Base-by-base conservation (phyloP, 2,329 filamentous ascomycete species). In the Zalaria sp. region DNA sequence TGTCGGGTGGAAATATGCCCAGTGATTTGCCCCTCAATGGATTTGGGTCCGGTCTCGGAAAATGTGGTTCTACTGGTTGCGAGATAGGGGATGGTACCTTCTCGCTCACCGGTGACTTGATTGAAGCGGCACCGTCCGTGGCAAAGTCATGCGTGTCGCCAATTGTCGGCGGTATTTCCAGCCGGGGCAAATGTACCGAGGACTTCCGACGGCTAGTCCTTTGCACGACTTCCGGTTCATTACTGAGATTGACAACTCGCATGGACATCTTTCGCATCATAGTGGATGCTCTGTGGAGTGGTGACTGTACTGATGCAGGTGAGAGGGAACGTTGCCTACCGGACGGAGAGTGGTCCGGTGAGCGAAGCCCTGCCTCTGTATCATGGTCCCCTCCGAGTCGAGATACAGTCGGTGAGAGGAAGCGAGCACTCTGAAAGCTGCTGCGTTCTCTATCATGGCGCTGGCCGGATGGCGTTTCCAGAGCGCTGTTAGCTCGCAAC, bases 161-260 rank as follows among this genome's bases (percentile, higher is more conserved):
- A 71, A 68, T 27, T 74, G 66, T 44, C 59, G 57, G 25, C 69
- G 68, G 1, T 72, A 69, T 38, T 62, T 32, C 29, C 29, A 18
- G 18, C 18, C 18, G 69, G 42, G 75, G 55, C 57, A 73, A 55
- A 64, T 73, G 55, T 48, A 79, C 51, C 58, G 75, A 59, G 64
- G 81, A 58, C 66, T 79, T 67, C 38, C 76, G 71, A 35, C 76
- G 72, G 25, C 79, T 71, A 40, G 75, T 78, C 47, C 82, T 78
- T 57, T 94, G 86, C 10, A 88, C 70, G 18, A 84, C 66, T 52
- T 95, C 85, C 4, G 81, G 81, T 54, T 96, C 91, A 57, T 93
- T 93, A 62, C 87, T 94, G 53, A 98, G 75, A 56, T 96, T 96
- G 55, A 98, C 91, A 43, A 98, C 88, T 67, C 91, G 85, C 65